Evolutionary conservation across 768 basidiomycete species (phyloP), one percentile per base, ranked within the genome.

Genomic region (Collybia mongolica): DNA sequence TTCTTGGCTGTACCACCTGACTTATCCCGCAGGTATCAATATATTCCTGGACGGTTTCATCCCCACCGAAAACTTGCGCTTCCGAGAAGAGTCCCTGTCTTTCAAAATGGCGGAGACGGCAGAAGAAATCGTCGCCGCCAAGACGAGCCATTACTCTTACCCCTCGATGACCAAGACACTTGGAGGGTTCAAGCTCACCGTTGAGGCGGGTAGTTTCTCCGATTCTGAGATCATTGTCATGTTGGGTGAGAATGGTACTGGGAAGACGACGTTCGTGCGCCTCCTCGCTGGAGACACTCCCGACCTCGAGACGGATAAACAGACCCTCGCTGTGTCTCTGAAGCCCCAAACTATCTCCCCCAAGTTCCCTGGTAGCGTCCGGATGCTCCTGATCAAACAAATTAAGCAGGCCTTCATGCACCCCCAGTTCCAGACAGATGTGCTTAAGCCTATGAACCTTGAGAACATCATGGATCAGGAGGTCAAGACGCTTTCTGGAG

Each of bases 201-300:
- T 99, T 47, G 83, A 96, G 60, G 73, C 69, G 0, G 97, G 97
- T 20, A 81, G 81, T 28, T 99, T 98, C 73, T 95, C 96, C n/a
- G 95, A 98, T 65, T 98, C 95, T 2, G 97, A 99, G 68, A 99
- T 99, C 67, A 93, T 99, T 60, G 97, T 99, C 67, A 91, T 99
- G 87, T 76, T 99, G 28, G 97, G 97, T 54, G 97, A 99, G 80
- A 99, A 99, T 70, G 97, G 97, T 44, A 99, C 93, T 2, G 95
- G 97, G 35, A 99, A 99, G 78, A 98, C 97, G 39, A 99, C 97
- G 1, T 93, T 99, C 66, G 93, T 99, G 49, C 90, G 95, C 54
- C 73, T 99, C 48, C 79, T 99, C 45, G 93, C 94, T 1, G 97
- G 97, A 35, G 95, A 97, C 59, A 83, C 78, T 17, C 96, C 96